Evolutionary conservation across 2,329 filamentous ascomycete genomes (phyloP), one percentile per base, ranked within the genome.

Genomic region (Cryphonectria parasitica): DNA sequence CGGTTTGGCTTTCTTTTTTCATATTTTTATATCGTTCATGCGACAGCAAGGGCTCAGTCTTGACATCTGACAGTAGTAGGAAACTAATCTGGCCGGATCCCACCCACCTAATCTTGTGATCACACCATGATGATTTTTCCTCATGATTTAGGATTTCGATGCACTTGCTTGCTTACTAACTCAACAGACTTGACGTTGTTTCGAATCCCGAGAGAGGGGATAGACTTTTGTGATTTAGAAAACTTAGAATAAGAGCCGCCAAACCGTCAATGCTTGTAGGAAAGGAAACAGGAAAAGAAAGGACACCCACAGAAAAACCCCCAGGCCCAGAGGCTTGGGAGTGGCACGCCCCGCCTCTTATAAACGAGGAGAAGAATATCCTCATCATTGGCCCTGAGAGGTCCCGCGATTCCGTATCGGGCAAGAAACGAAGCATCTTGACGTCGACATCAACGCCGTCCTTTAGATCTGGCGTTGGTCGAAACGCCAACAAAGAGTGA

Each of bases 271-370:
- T 22, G 13, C 41, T 13, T 11, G 36, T 17, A 17, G 11, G 3
- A 15, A 43, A 43, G 11, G 41, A 43, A 17, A 45, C 11, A 43
- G 41, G 17, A 17, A 45, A 45, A 39, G 36, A 11, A 39, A 39
- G 36, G 10, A 39, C 36, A 11, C 36, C 36, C 36, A 11, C 36
- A 11, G 36, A 39, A 8, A 22, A 22, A 6, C 17, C 49, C 8
- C 49, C n/a, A 54, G 49, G 54, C 54, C 54, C 54, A 58, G 54
- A 58, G 54, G 22, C 15, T 15, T 34, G 54, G 54, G 54, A 58
- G 28, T 17, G 4, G 54, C 54, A 56, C 28, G 28, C 8, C 13
- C 25, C 10, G 2, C 28, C 28, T 31, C 28, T 54, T 11, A 17
- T n/a, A 3, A 3, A 10, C 2, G 2, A 25, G 1, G 13, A 52